phyloP scores from a whole-genome alignment of 2,329 filamentous ascomycete species.

The Pseudogymnoascus sp. region DNA sequence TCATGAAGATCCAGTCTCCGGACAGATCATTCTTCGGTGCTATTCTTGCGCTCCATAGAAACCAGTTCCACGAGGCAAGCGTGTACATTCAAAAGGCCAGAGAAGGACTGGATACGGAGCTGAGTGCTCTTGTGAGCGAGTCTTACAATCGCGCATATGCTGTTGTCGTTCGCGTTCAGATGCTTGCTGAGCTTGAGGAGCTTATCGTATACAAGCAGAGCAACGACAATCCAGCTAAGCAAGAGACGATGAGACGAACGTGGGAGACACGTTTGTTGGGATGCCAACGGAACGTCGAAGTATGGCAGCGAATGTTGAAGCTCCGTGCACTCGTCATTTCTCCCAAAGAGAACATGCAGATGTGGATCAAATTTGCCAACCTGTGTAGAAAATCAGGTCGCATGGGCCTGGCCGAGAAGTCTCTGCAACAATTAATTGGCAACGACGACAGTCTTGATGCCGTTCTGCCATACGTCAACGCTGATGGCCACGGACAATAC shows the following conservation, averaged over 20 bases:
- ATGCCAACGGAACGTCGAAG: conserved; percentile 93
- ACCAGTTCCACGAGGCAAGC: conserved; percentile 89
- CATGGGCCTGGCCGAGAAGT: conserved; percentile 91
- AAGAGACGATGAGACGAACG: conserved; percentile 81
- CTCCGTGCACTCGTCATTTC: conserved; percentile 86
- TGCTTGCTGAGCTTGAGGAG: conserved; percentile 97
- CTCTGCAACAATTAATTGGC: conserved; percentile 80
- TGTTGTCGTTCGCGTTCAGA: conserved; percentile 96
- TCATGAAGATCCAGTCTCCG: conserved; percentile 88
- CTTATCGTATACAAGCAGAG: conserved; percentile 97
- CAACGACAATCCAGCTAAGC: conserved; percentile 68
- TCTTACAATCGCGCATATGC: conserved; percentile 97
- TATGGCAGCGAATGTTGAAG: conserved; percentile 98
- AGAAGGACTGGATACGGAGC: conserved; percentile 88
- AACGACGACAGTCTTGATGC: conserved; percentile 55
- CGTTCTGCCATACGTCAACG: conserved; percentile 44
- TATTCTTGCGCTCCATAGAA: conserved; percentile 87
- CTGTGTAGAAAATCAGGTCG: conserved; percentile 93
- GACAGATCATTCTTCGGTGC: conserved; percentile 97
- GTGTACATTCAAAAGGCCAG: conserved; percentile 83
- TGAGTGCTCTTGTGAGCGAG: conserved; percentile 93
- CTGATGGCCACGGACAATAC: conserved; percentile 38
- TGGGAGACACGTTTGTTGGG: conserved; percentile 95
- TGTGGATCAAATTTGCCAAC: conserved; percentile 99
- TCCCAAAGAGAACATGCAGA: conserved; percentile 89